Conservation (phyloP, 2,329 filamentous ascomycete genomes). For the Phaeophleospora eucalypticola region DNA sequence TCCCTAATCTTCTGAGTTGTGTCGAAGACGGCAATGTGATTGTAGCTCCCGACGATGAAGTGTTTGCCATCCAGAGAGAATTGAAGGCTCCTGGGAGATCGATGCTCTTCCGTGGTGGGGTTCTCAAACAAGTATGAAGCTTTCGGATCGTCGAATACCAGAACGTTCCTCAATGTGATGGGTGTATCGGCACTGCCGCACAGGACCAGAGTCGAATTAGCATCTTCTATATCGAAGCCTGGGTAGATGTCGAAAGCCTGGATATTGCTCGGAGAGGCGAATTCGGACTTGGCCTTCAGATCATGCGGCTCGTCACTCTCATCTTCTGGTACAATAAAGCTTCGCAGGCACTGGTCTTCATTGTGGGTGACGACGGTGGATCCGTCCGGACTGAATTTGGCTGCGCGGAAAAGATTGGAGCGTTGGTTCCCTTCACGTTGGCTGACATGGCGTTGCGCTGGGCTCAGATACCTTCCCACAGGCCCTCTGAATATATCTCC, state of each 20-base stretch:
- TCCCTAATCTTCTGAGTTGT: slow-evolving; percentile 45
- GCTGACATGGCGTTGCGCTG: not conserved
- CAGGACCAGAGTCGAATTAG: slow-evolving; percentile 49
- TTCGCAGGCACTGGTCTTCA: slow-evolving; percentile 49
- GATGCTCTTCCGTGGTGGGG: slow-evolving; percentile 53
- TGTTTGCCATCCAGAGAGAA: slow-evolving; percentile 47
- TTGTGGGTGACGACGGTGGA: slow-evolving; percentile 54
- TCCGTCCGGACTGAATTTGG: slow-evolving; percentile 52
- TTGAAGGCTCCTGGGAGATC: slow-evolving; percentile 52
- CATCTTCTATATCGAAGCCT: slow-evolving; percentile 49
- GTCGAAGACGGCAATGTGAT: slow-evolving; percentile 55
- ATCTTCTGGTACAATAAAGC: slow-evolving; percentile 51
- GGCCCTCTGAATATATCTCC: slow-evolving; percentile 15
- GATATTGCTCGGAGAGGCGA: slow-evolving; percentile 44
- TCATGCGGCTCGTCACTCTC: slow-evolving; percentile 30
- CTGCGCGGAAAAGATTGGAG: slow-evolving; percentile 43
- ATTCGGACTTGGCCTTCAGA: slow-evolving; percentile 45
- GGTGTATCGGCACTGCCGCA: slow-evolving; percentile 52
- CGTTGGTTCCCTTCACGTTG: slow-evolving; percentile 3
- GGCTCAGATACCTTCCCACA: not conserved
- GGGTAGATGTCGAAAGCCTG: slow-evolving; percentile 55
- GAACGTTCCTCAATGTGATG: slow-evolving; percentile 53
- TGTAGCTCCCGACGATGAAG: slow-evolving; percentile 57
- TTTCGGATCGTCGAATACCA: slow-evolving; percentile 43
- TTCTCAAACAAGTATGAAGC: slow-evolving; percentile 55